Evolutionary conservation across 805 yeast genomes (phyloP).

Genomic region (Maudiozyma pseudohumilis): DNA sequence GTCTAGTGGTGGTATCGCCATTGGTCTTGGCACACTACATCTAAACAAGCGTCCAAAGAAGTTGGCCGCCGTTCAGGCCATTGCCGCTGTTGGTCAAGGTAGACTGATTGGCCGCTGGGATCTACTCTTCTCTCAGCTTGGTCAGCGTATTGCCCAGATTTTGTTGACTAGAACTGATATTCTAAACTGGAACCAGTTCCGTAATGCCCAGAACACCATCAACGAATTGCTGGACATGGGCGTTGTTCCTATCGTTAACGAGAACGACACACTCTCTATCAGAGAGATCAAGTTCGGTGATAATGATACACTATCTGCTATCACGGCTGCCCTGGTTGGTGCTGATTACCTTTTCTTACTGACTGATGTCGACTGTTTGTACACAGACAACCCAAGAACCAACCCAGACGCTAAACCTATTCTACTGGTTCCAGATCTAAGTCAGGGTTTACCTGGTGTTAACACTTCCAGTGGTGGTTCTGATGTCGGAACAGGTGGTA

Average conservation of each 20-base stretch:
- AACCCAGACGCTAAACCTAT: conserved; percentile 82
- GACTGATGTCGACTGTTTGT: conserved; percentile 94
- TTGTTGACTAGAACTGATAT: conserved; percentile 89
- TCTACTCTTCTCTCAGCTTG: conserved; percentile 69
- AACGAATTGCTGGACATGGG: conserved; percentile 76
- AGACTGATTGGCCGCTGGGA: conserved; percentile 89
- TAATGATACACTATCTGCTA: conserved; percentile 91
- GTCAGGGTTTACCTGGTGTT: conserved; percentile 49
- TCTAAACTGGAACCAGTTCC: conserved; percentile 79
- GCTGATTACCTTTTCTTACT: conserved; percentile 86
- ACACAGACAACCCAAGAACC: conserved; percentile 82
- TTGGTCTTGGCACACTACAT: conserved; percentile 74
- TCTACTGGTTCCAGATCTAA: conserved; percentile 65
- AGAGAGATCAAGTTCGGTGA: conserved; percentile 97
- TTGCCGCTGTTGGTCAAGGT: conserved; percentile 96
- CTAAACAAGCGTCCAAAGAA: conserved; percentile 60
- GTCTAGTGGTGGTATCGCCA: conserved; percentile 94
- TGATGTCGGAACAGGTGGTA: conserved; percentile 97
- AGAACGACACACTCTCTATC: conserved; percentile 89
- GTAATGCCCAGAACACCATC: conserved; percentile 86
- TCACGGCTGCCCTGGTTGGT: conserved; percentile 88
- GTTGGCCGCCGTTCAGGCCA: conserved; percentile 76
- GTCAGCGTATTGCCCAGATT: conserved; percentile 87
- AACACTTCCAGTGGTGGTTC: conserved; percentile 76
- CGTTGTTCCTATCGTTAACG: conserved; percentile 92